Evolutionary conservation across 352 stramenopile genomes (phyloP), one percentile per base, ranked within the genome.

Genomic region (Discostella stelligera): DNA sequence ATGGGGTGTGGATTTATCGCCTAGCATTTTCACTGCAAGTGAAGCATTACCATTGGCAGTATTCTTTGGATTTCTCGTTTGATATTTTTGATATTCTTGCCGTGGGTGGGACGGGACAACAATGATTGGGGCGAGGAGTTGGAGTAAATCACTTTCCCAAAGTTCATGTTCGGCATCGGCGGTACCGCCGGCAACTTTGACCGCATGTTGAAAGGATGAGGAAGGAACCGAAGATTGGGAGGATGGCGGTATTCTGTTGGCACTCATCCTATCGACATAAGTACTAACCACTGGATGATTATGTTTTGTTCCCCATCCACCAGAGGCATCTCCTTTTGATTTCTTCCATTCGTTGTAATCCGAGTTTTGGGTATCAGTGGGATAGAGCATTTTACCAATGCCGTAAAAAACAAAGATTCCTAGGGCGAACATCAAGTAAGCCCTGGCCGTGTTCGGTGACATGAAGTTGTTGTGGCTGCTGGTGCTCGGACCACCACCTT

Each of bases 41-140:
- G 53, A n/a, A 8, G 61, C 10, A 41, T 30, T 18, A 16, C 30
- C 30, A 41, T 30, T 18, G 16, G 25, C 30, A 14, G 1, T 13
- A 50, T 71, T 52, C 13, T 60, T 55, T 20, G 16, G 27, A 30
- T 49, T n/a, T 7, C 9, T 8, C 14, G 23, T n/a, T 79, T 79
- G 71, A 53, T 79, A 74, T 14, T 61, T 48, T 27, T 67, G 23
- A 50, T 79, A 79, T 68, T 79, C 71, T 32, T 13, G n/a, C 60
- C 63, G 71, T 18, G 54, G 37, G 49, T 67, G 53, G 9, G 71
- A 54, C 5, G 71, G 71, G 18, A 79, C 30, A 13, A 16, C 25
- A 60, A 79, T 14, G 25, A 79, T 39, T n/a, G 63, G 61, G 56
- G 27, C 44, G 16, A 79, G 30, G 52, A 62, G 62, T 8, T 9